Evolutionary conservation across 345 rosid genomes (phyloP).

Genomic region (Gossypium anomalum): DNA sequence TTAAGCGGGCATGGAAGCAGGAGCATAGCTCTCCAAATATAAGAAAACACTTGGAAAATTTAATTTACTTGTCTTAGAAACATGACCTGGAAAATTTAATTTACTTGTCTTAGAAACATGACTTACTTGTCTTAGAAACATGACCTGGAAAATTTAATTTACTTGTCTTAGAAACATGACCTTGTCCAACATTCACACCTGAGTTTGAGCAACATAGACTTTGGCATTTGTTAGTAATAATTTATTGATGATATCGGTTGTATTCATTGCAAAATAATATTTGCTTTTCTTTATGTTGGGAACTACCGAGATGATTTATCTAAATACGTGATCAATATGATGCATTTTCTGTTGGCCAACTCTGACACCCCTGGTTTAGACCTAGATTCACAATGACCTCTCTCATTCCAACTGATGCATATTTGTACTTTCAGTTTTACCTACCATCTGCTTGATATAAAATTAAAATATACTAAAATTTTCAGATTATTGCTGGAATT

Average conservation of each 20-base stretch:
- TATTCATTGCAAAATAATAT: background rate
- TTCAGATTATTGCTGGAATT: slow-evolving; percentile 89
- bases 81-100: too few relatives aligned
- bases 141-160: background rate
- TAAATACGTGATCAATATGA: background rate
- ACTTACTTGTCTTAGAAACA: background rate
- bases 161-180: background rate
- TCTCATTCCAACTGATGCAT: background rate
- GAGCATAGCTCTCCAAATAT: background rate
- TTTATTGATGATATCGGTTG: background rate
- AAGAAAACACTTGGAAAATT: background rate
- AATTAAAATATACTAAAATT: background rate
- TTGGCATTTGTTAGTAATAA: background rate
- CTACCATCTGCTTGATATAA: slow-evolving; percentile 15
- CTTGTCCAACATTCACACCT: background rate
- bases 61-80: background rate
- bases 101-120: background rate
- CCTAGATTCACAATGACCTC: background rate
- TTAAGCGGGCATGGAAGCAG: background rate
- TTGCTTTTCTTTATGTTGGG: background rate
- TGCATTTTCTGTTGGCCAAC: background rate
- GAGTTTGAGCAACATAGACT: background rate
- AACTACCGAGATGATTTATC: background rate
- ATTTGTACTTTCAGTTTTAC: background rate
- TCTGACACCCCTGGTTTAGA: background rate